Evolutionary conservation across 306 rosid genomes (phyloP).

Genomic region (Ziziphus jujuba): DNA sequence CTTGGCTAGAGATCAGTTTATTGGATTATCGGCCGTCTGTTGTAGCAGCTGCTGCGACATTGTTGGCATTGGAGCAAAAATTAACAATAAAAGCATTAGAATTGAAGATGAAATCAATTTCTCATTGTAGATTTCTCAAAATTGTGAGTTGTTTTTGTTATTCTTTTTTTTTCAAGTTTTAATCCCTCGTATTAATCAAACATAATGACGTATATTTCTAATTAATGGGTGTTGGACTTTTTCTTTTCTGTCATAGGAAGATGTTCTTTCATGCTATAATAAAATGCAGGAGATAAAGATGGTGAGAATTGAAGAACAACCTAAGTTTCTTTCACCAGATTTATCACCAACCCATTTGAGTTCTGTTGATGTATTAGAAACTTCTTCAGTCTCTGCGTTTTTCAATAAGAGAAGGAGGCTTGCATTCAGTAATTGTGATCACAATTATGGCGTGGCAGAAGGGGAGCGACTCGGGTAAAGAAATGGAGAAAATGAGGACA

Average conservation of each 20-base stretch:
- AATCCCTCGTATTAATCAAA: too few relatives aligned
- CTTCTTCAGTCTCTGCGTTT: constrained; percentile 40
- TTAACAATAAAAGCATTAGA: constrained; percentile 50
- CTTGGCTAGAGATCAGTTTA: constrained; percentile 50
- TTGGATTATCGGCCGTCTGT: constrained; percentile 66
- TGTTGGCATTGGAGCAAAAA: constrained; percentile 53
- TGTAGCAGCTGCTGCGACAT: constrained; percentile 70
- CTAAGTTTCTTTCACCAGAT: constrained; percentile 17
- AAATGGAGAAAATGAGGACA: constrained; percentile 14
- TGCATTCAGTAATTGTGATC: constrained; percentile 38
- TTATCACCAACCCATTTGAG: constrained; percentile 24
- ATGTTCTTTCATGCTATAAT: constrained; percentile 47
- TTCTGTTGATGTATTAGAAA: constrained; percentile 29
- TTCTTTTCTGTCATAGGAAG: constrained; percentile 47
- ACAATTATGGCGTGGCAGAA: constrained; percentile 25
- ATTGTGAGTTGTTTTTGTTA: constrained; percentile 42
- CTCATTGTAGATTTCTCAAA: constrained; percentile 39
- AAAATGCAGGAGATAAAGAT: constrained; percentile 46
- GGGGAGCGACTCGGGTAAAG: constrained; percentile 37
- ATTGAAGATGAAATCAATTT: constrained; percentile 54
- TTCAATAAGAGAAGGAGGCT: constrained; percentile 58
- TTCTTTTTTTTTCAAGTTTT: neutral
- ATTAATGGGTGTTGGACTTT: constrained; percentile 1
- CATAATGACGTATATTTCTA: neutral
- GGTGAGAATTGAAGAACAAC: constrained; percentile 27